These are phyloP conservation scores for Candida germanica DNA, from an alignment of 805 yeast species.

Conservation along the genomic window DNA sequence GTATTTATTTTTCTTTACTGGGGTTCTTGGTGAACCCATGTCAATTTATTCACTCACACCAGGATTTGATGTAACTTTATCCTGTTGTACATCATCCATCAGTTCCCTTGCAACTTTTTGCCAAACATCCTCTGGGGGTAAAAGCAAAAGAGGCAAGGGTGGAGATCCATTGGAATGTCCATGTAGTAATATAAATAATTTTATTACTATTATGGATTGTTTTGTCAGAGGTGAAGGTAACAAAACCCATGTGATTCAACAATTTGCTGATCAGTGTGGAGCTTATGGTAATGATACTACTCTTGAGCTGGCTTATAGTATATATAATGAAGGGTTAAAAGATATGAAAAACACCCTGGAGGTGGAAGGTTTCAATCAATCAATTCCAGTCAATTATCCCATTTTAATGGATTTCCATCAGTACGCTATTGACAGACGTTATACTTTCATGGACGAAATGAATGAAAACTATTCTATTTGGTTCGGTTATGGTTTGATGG, in stretches of 20 bases:
- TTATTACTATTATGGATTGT: conserved; percentile 21
- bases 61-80: too few species aligned
- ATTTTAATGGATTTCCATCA: conserved; percentile 6
- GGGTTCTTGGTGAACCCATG: too few species aligned
- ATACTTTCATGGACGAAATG: conserved; percentile 1
- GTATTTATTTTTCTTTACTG: too few species aligned
- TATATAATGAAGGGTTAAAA: conserved; percentile 11
- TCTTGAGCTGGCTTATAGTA: conserved; percentile 11
- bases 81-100: too few species aligned
- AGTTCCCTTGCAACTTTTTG: too few species aligned
- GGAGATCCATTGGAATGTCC: conserved; percentile 13
- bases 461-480: conserved; percentile 21
- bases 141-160: too few species aligned
- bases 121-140: too few species aligned
- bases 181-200: conserved; percentile 16
- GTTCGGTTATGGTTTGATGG: conserved; percentile 33
- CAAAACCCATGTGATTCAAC: conserved; percentile 13
- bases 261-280: conserved; percentile 14
- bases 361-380: conserved; percentile 13
- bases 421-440: neutral
- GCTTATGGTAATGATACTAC: conserved; percentile 3
- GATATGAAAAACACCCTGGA: conserved; percentile 7
- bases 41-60: too few species aligned
- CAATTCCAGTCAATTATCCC: conserved; percentile 11
- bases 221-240: conserved; percentile 21